phyloP scores from a whole-genome alignment of 805 yeast species.

The Metschnikowia cubensis region DNA sequence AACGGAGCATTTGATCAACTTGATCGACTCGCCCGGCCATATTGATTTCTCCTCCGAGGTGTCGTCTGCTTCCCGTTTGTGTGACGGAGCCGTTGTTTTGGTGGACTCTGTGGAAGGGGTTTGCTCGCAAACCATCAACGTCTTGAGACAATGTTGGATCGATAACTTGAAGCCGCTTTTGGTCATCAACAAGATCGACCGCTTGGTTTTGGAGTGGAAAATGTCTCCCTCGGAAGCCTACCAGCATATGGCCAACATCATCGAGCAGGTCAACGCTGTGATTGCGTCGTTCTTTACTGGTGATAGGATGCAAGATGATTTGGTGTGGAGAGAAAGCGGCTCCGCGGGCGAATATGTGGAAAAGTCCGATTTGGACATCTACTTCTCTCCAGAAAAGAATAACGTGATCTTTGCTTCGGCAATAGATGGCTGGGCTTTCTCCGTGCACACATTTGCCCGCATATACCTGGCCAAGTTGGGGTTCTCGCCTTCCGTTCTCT shows the following conservation, averaged over 20 bases:
- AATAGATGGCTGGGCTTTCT: constrained; percentile 97
- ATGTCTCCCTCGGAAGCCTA: constrained; percentile 84
- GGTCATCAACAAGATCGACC: constrained; percentile 87
- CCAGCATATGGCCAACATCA: constrained; percentile 65
- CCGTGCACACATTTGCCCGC: constrained; percentile 80
- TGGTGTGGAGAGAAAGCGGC: constrained; percentile 65
- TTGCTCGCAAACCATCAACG: constrained; percentile 94
- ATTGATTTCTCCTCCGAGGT: constrained; percentile 96
- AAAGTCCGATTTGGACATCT: constrained; percentile 73
- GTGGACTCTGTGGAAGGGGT: constrained; percentile 99
- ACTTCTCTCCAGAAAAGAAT: constrained; percentile 81
- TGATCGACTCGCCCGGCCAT: constrained; percentile 99
- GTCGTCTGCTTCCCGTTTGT: constrained; percentile 88
- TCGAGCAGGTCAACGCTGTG: constrained; percentile 94
- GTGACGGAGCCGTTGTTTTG: constrained; percentile 94
- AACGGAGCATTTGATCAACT: constrained; percentile 78
- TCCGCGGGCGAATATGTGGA: constrained; percentile 61
- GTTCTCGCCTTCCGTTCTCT: constrained; percentile 70
- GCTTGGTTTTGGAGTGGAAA: constrained; percentile 77
- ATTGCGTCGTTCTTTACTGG: constrained; percentile 92
- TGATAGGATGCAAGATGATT: constrained; percentile 85
- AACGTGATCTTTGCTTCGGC: constrained; percentile 91
- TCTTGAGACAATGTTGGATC: constrained; percentile 91
- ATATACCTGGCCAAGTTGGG: constrained; percentile 83
- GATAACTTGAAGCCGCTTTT: constrained; percentile 85